Conservation (phyloP, 768 basidiomycete species). For the Lyophyllum decastes region DNA sequence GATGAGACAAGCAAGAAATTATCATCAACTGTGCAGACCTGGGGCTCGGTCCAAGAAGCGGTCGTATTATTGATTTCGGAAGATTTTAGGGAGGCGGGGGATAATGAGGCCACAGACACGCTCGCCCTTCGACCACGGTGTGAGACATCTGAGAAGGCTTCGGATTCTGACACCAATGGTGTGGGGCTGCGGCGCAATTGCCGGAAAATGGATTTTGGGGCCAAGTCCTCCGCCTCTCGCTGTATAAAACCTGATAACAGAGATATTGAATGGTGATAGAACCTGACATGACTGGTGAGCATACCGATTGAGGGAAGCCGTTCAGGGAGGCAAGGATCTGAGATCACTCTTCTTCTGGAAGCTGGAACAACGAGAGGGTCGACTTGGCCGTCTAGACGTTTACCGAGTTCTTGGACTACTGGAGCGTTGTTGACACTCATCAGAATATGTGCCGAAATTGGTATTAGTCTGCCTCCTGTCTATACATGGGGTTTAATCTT, state of each 20-base stretch:
- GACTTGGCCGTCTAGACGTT: conserved; percentile 21
- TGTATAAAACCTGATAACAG: conserved; percentile 57
- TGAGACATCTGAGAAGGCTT: conserved; percentile 14
- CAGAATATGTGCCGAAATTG: background rate
- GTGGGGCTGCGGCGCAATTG: conserved; percentile 51
- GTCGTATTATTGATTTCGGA: conserved; percentile 9
- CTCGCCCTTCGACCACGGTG: conserved; percentile 21
- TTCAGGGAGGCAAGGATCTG: conserved; percentile 63
- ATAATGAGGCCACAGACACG: conserved; percentile 20
- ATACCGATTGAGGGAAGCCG: conserved; percentile 69
- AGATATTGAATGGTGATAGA: conserved; percentile 19
- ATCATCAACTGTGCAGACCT: conserved; percentile 33
- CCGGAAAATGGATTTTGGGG: conserved; percentile 56
- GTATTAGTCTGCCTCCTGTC: conserved; percentile 2
- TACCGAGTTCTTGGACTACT: conserved; percentile 34
- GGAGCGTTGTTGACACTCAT: conserved; percentile 59
- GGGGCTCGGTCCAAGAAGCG: conserved; percentile 51
- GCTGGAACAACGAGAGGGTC: conserved; percentile 10
- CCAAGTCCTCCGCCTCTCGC: conserved; percentile 66
- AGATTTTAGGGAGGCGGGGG: conserved; percentile 16
- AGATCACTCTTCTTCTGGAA: conserved; percentile 42
- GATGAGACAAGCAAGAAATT: background rate
- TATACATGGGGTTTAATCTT: conserved; percentile 11
- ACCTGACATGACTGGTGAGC: conserved; percentile 18
- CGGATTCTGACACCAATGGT: conserved; percentile 28